Conservation (phyloP, 2,329 filamentous ascomycete species). For the Pseudogymnoascus sp. region DNA sequence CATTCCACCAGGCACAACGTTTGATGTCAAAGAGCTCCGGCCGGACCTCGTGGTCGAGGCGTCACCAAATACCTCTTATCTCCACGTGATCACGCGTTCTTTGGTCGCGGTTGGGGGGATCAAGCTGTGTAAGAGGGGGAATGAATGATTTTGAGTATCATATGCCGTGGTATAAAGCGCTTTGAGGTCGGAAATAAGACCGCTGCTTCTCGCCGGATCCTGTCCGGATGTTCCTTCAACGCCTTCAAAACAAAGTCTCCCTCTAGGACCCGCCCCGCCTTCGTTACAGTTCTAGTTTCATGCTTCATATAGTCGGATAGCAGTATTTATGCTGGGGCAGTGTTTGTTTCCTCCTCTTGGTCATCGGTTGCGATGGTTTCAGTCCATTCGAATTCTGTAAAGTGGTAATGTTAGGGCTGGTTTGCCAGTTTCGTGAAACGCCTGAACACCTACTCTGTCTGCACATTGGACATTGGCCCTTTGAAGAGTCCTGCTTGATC, state of each 20-base stretch:
- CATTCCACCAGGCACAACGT: neutral
- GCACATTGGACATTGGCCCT: constrained; percentile 96
- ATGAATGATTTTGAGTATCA: neutral
- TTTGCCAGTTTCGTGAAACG: constrained; percentile 11
- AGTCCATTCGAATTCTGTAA: constrained; percentile 45
- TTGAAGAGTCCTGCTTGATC: constrained; percentile 90
- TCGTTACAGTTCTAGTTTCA: neutral
- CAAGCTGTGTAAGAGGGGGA: neutral
- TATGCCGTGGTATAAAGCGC: constrained; percentile 3
- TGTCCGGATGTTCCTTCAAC: neutral
- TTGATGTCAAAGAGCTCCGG: constrained; percentile 3
- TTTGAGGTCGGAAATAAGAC: neutral
- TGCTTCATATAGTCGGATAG: neutral
- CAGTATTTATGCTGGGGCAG: neutral
- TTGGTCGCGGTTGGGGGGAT: neutral
- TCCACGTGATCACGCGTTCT: constrained; percentile 10
- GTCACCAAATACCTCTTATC: constrained; percentile 4
- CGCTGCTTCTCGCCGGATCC: neutral
- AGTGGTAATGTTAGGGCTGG: constrained; percentile 13
- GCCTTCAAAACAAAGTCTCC: neutral
- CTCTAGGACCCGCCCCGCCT: neutral
- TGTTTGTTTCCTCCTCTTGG: neutral
- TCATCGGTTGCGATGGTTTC: constrained; percentile 13
- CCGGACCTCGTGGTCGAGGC: neutral
- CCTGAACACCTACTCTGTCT: constrained; percentile 62